phyloP scores from a whole-genome alignment of 1,284 basidiomycete genomes.

The Porogramme epimiltina region DNA sequence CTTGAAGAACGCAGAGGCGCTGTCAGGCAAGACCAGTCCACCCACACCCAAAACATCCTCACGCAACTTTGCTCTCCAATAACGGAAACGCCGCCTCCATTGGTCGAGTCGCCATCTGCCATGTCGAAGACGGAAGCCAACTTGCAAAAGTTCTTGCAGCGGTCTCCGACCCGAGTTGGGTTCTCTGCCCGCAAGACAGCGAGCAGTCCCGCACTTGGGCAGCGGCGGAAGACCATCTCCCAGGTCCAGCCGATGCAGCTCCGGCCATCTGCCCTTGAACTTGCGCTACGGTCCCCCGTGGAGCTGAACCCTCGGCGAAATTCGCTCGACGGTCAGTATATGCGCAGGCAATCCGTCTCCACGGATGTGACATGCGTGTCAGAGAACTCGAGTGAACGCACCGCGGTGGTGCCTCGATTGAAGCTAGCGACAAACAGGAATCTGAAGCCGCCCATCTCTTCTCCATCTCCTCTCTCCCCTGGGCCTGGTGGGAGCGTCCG shows the following conservation, averaged over 20 bases:
- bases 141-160: slow-evolving; percentile 23
- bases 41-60: slow-evolving; percentile 14
- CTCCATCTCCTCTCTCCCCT: slow-evolving; percentile 3
- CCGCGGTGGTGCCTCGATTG: neutral
- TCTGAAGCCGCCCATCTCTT: slow-evolving; percentile 1
- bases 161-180: slow-evolving; percentile 23
- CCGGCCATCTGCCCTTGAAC: slow-evolving; percentile 20
- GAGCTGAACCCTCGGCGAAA: slow-evolving; percentile 8
- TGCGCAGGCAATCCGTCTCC: slow-evolving; percentile 15
- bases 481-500: slow-evolving; percentile 13
- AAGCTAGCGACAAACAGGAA: neutral
- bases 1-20: slow-evolving; percentile 47
- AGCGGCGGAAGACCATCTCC: slow-evolving; percentile 22
- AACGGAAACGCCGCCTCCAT: slow-evolving; percentile 1
- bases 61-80: slow-evolving; percentile 16
- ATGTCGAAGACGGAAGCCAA: slow-evolving; percentile 20
- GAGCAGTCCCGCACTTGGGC: slow-evolving; percentile 1
- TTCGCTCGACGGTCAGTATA: slow-evolving; percentile 17
- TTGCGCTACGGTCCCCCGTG: slow-evolving; percentile 14
- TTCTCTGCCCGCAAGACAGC: slow-evolving; percentile 7
- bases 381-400: slow-evolving; percentile 8
- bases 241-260: slow-evolving; percentile 25
- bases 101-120: slow-evolving; percentile 3
- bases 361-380: slow-evolving; percentile 18
- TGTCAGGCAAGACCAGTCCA: slow-evolving; percentile 37